Evolutionary conservation across 2,329 filamentous ascomycete genomes (phyloP), one percentile per base, ranked within the genome.

Genomic region (Diplodia corticola): DNA sequence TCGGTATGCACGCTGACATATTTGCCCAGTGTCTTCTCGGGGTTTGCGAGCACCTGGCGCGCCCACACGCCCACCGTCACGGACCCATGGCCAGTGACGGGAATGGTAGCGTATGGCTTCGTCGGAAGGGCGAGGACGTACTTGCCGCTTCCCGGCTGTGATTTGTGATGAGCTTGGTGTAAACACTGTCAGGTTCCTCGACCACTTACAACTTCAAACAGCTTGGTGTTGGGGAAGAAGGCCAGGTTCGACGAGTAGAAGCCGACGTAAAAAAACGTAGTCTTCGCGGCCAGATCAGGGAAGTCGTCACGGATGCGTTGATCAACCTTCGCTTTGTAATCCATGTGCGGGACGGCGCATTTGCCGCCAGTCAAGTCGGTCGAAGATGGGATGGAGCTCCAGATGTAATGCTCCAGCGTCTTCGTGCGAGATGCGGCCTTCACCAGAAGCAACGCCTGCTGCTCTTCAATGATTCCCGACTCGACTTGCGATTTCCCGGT

Each of bases 341-440:
- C 79, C 67, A 80, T 80, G 67, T 83, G 80, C 0, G 80, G 78
- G 0, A 80, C 73, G 4, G 70, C 40, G 2, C 71, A 66, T 55
- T 76, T 75, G 0, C 80, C 79, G 0, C 68, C 67, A 5, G 74
- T 75, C 17, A 77, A 71, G 13, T 67, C 69, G 37, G 68, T 70
- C 5, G 74, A 70, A 40, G 77, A 75, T 1, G 81, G 81, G 5
- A 81, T 73, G 0, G 81, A 83, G 7, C 78, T 81, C 80, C 80
- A 83, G 64, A 83, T 74, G 69, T 78, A 83, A 67, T 82, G 80
- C 64, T 80, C 71, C 0, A 84, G 74, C 0, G 78, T 77, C 0
- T 69, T 15, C 0, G 73, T 79, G 7, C 70, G 67, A 0, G 76
- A 73, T 0, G 81, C 81, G 2, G 80, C 80, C 5, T 74, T 74